Percentiles rank a stretch among this genome's conserved stretches.
Conservation (phyloP, 2,329 filamentous ascomycete species). For the Diaporthe longicolla region DNA sequence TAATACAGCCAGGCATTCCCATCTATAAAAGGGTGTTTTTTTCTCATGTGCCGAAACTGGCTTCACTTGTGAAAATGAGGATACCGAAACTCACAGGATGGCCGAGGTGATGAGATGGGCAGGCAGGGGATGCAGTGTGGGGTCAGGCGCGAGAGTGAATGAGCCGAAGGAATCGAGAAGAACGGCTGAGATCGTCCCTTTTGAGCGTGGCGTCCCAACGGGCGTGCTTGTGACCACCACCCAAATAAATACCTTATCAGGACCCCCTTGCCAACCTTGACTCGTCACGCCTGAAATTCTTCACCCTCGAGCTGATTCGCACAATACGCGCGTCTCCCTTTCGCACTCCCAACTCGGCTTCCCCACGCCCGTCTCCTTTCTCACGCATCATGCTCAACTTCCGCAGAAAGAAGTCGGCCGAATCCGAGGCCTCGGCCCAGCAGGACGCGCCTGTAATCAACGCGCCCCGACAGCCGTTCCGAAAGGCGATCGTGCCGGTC, state of each 20-base stretch:
- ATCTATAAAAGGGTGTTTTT: no score
- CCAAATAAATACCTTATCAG: constrained; percentile 28
- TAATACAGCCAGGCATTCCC: no score
- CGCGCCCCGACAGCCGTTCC: constrained; percentile 41
- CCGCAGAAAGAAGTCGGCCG: constrained; percentile 35
- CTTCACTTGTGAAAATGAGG: no score
- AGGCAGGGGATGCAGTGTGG: neutral
- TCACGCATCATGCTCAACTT: constrained; percentile 38
- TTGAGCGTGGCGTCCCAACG: constrained; percentile 13
- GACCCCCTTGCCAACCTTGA: constrained; percentile 4
- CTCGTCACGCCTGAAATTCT: constrained; percentile 5
- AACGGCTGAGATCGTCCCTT: constrained; percentile 8
- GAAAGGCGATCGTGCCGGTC: constrained; percentile 68
- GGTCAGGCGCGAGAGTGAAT: neutral
- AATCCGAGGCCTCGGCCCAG: constrained; percentile 28
- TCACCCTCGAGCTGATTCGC: neutral
- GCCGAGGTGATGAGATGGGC: neutral
- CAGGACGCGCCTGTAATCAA: neutral
- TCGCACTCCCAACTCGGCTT: neutral
- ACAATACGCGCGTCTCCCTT: constrained; percentile 2
- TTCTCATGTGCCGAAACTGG: no score
- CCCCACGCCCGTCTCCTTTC: neutral
- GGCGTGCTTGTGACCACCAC: neutral
- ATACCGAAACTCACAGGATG: no score
- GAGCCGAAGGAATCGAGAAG: constrained; percentile 13